Evolutionary conservation across 2,329 filamentous ascomycete genomes (phyloP), one percentile per base, ranked within the genome.

Genomic region (Trichoderma breve): DNA sequence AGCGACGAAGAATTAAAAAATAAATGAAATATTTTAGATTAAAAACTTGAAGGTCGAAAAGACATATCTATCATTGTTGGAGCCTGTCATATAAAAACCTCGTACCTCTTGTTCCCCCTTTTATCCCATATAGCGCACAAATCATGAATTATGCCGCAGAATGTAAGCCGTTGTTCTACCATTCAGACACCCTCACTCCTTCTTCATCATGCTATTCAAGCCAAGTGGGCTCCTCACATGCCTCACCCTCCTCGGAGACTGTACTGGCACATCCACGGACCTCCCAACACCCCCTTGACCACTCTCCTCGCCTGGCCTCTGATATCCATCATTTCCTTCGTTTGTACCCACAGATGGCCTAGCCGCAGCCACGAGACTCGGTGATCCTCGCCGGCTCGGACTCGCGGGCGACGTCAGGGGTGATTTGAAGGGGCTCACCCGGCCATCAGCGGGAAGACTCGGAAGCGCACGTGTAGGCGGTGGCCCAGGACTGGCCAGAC

Each of bases 391-490:
- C 11, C 69, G 39, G 3, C 15, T 43, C 21, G 34, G 30, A 3
- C 53, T 55, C 18, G 21, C 30, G 4, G 72, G 51, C 7, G 63
- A 34, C 15, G 47, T 21, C 4, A 58, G n/a, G 3, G 67, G 34
- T 4, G 72, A 70, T 21, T 51, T 74, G 61, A 70, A 74, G 15
- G 74, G 76, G 6, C 73, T 76, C 2, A 66, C 60, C 1, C 73
- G 72, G 1, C 73, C 72, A 18, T 69, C 61, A 9, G 55, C 63
- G 47, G 80, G 80, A 6, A 64, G 60, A 1, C 76, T 74, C 0
- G 84, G 84, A 3, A 87, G 80, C 3, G 83, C 83, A n/a, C 81
- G 79, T 6, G 74, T 83, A 0, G 86, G 85, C 0, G 85, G 84
- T 0, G 86, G 84, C 0, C 84, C 83, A 24, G 82, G 77, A 32